These are phyloP conservation scores for Schizothecium vesticola DNA, from an alignment of 495 filamentous ascomycete species.

Conservation along the genomic window DNA sequence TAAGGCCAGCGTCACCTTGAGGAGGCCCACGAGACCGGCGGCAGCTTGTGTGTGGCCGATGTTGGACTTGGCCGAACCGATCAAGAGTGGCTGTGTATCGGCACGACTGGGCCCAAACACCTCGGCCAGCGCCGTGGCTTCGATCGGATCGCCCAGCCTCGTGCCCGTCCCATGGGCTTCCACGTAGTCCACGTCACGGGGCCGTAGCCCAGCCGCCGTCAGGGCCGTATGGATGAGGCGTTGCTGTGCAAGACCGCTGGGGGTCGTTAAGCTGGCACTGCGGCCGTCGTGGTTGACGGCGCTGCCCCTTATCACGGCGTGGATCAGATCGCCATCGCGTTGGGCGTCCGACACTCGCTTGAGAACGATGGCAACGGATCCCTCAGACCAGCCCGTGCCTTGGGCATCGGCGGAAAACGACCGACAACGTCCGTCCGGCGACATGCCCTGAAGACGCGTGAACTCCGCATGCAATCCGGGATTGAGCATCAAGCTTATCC, in stretches of 20 bases:
- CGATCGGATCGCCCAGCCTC: conserved; percentile 40
- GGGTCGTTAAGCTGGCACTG: conserved; percentile 16
- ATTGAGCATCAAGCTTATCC: conserved; percentile 29
- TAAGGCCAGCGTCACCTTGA: conserved; percentile 17
- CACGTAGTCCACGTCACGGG: conserved; percentile 28
- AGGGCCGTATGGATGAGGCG: conserved; percentile 16
- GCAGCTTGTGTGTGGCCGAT: conserved; percentile 47
- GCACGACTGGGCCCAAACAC: conserved; percentile 21
- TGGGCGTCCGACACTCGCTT: conserved; percentile 45
- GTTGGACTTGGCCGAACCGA: conserved; percentile 46
- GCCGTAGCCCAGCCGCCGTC: neutral
- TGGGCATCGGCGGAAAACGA: conserved; percentile 31
- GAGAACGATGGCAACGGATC: conserved; percentile 37
- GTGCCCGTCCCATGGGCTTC: conserved; percentile 43
- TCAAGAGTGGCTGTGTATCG: conserved; percentile 30
- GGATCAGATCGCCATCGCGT: conserved; percentile 40
- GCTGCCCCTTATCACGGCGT: conserved; percentile 42
- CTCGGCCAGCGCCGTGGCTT: conserved; percentile 21
- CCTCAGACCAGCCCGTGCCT: conserved; percentile 52
- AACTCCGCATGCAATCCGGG: conserved; percentile 24
- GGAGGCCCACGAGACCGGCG: conserved; percentile 32
- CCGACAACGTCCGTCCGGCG: conserved; percentile 20
- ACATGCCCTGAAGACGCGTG: conserved; percentile 28
- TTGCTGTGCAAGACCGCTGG: conserved; percentile 14
- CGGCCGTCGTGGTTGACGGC: conserved; percentile 33